Evolutionary conservation across 495 filamentous ascomycete genomes (phyloP).

Genomic region (Penicillium manginii): DNA sequence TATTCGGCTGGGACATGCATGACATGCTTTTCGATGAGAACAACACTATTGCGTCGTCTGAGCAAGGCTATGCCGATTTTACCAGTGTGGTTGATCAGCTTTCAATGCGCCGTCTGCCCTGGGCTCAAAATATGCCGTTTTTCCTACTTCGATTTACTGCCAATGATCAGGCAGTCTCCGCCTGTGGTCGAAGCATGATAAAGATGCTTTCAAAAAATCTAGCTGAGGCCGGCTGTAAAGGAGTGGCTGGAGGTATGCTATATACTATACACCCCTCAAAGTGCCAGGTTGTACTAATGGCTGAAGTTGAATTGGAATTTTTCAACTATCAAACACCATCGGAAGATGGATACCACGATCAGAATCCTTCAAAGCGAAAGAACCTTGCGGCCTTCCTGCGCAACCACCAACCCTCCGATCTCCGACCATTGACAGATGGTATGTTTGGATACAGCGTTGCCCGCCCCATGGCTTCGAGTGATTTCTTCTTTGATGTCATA

Average conservation of each 20-base stretch:
- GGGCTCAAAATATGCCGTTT: constrained; percentile 90
- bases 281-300: too few species aligned
- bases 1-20: constrained; percentile 98
- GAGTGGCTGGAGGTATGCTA: too few species aligned
- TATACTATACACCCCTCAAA: too few species aligned
- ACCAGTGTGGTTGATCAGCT: constrained; percentile 76
- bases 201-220: too few species aligned
- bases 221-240: too few species aligned
- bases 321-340: constrained; percentile 79
- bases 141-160: constrained; percentile 82
- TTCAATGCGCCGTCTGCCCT: constrained; percentile 82
- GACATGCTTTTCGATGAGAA: constrained; percentile 82
- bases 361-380: constrained; percentile 52
- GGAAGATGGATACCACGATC: constrained; percentile 36
- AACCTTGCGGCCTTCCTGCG: constrained; percentile 68
- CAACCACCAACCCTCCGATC: too few species aligned
- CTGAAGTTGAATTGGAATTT: constrained; percentile 91
- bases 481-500: too few species aligned
- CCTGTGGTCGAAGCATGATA: too few species aligned
- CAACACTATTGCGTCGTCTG: constrained; percentile 79
- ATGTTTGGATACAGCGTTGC: too few species aligned
- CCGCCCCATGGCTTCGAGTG: too few species aligned
- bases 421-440: too few species aligned
- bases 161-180: constrained; percentile 37
- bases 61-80: constrained; percentile 85